Base-by-base conservation (phyloP, 331 rosid genomes). In the Arachis monticola region DNA sequence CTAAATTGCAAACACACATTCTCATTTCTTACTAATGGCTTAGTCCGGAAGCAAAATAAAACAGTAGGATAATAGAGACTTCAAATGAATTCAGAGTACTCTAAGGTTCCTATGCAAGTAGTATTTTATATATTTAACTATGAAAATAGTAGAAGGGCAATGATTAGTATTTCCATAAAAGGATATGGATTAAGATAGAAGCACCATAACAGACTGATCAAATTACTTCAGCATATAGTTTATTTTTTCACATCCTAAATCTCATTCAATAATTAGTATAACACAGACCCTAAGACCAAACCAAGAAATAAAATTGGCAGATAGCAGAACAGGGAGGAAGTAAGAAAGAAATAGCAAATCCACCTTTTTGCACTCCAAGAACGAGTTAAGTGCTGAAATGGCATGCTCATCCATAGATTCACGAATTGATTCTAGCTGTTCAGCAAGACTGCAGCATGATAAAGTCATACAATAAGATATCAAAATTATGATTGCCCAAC, bases 331-430 rank as follows among this genome's bases (percentile, higher is more conserved):
- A 44, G 8, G 74, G 8, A 44, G 8, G 8, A 44, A 44, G 8
- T 5, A 44, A 44, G 5, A 53, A 70, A 13, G 45, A 64, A 13
- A 55, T 59, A 44, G 78, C 9, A 62, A 64, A 53, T 51, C 42
- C 67, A 91, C 99, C 97, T 82, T 85, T 88, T 88, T 92, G 85
- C 90, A 85, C 69, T 92, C 97, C 80, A 95, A 78, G 83, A 95
- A 95, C 53, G 64, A 72, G 11, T 79, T 60, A 71, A 95, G 89
- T 68, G 97, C 85, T 67, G 89, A 79, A 65, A 67, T 73, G 69
- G 85, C 96, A 72, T 61, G 38, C 64, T 85, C 87, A 78, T 90
- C 96, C 79, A 95, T 40, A 41, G 99, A 90, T 65, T 84, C 86
- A 35, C 56, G 72, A 77, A 95, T 87, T 67, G 97, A 90, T 80